Conservation (phyloP, 805 yeast species). For the Sugiyamaella boreocaroliniensis region DNA sequence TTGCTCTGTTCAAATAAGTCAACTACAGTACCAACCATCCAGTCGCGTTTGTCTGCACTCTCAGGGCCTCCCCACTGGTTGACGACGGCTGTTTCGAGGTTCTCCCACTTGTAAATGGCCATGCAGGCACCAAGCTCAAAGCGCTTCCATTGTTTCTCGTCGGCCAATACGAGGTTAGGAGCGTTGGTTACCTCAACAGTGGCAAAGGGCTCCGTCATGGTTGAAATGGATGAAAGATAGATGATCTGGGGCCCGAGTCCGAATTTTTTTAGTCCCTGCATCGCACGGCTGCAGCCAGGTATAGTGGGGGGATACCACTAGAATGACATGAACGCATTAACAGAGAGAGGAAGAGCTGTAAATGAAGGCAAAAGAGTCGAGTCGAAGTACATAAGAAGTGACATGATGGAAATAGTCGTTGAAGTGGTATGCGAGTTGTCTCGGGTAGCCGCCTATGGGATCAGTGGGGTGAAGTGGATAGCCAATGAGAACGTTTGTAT, state of each 20-base stretch:
- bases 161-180: conserved; percentile 20
- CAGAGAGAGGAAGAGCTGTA: background rate
- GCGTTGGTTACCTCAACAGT: conserved; percentile 9
- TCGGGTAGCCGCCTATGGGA: too few species aligned
- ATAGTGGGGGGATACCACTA: background rate
- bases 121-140: conserved; percentile 91
- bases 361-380: too few species aligned
- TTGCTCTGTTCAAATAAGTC: conserved; percentile 63
- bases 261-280: background rate
- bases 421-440: too few species aligned
- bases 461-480: too few species aligned
- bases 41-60: conserved; percentile 85
- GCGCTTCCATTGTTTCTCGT: conserved; percentile 68
- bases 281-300: background rate
- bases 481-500: too few species aligned
- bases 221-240: background rate
- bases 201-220: conserved; percentile 6
- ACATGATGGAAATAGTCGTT: too few species aligned
- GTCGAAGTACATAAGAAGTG: too few species aligned
- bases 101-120: conserved; percentile 89
- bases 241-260: background rate
- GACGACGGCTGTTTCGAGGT: conserved; percentile 78
- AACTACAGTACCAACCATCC: conserved; percentile 79
- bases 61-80: conserved; percentile 95
- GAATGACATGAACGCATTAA: too few species aligned